phyloP scores from a whole-genome alignment of 2,329 filamentous ascomycete species.

The Fusarium camptoceras region DNA sequence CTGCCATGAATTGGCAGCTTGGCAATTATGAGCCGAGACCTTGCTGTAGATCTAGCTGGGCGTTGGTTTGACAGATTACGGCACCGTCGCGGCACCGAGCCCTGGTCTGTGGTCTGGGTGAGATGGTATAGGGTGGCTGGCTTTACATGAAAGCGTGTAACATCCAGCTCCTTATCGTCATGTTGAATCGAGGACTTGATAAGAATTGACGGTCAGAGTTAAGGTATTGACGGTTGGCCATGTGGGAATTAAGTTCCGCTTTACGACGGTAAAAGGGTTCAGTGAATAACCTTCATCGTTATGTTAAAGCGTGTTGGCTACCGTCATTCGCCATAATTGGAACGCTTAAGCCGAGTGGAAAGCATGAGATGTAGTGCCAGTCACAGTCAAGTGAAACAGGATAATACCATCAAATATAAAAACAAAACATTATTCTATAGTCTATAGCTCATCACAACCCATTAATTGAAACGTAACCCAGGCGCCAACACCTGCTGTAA shows the following conservation, averaged over 20 bases:
- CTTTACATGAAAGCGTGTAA: background rate
- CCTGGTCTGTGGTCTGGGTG: background rate
- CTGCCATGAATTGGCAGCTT: constrained; percentile 16
- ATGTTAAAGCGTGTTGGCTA: too few relatives aligned
- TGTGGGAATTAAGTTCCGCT: background rate
- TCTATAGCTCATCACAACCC: background rate
- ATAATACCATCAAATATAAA: background rate
- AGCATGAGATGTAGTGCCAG: background rate
- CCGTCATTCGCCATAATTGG: too few relatives aligned
- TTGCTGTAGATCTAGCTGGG: constrained; percentile 10
- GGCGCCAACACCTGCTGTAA: too few relatives aligned
- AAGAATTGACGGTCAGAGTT: too few relatives aligned
- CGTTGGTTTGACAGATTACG: background rate
- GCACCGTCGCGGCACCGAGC: background rate
- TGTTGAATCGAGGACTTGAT: too few relatives aligned
- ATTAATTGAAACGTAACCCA: too few relatives aligned
- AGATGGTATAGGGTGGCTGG: constrained; percentile 13
- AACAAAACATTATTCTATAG: background rate
- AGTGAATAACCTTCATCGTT: background rate
- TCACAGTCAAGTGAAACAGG: background rate
- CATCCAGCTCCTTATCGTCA: background rate
- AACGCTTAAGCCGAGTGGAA: too few relatives aligned
- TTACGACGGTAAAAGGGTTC: background rate
- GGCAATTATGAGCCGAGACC: constrained; percentile 13
- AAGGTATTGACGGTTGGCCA: background rate